Conservation (phyloP, 805 yeast genomes). For the Saccharomycopsis javanensis region DNA sequence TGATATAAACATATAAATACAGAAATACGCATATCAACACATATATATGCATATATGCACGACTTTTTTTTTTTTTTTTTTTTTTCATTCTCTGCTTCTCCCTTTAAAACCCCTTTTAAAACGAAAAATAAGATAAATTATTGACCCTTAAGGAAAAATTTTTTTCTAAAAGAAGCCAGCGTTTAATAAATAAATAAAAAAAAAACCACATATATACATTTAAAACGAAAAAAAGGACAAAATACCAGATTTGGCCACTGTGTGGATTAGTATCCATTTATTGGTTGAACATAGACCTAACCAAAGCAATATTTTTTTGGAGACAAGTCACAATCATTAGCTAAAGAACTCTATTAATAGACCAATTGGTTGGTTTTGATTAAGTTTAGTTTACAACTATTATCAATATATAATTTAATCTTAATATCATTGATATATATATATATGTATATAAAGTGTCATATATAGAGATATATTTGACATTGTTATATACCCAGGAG, state of each 20-base stretch:
- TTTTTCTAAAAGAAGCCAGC: conserved; percentile 1
- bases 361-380: too few species aligned
- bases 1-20: not conserved
- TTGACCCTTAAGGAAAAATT: too few species aligned
- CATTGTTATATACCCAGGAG: too few species aligned
- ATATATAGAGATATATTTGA: too few species aligned
- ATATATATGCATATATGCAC: not conserved
- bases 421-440: too few species aligned
- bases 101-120: not conserved
- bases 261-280: too few species aligned
- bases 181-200: not conserved
- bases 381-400: too few species aligned
- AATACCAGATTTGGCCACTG: not conserved
- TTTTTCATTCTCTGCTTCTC: not conserved
- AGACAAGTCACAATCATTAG: too few species aligned
- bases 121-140: not conserved
- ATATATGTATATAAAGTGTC: too few species aligned
- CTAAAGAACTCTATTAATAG: not conserved
- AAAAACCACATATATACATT: not conserved
- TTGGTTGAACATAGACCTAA: too few species aligned
- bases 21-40: not conserved
- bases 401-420: too few species aligned
- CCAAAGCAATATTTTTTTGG: too few species aligned
- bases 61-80: not conserved
- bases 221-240: not conserved